Evolutionary conservation across 176 grass and related monocot genomes (phyloP), one percentile per base, ranked within the genome.

Genomic region (Avena eriantha): DNA sequence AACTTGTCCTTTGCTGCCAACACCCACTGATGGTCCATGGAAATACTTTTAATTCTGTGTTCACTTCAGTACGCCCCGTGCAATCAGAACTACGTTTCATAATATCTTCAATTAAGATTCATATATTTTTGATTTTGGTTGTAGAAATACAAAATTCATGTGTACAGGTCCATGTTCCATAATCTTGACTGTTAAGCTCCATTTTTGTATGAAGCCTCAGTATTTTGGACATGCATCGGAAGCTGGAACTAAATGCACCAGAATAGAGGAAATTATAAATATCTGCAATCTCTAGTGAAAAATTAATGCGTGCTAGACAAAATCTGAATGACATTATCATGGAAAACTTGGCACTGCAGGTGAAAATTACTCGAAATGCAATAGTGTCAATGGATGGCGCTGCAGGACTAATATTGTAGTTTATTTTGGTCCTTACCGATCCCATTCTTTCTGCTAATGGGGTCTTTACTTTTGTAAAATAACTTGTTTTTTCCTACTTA

Each of bases 401-500:
- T 64, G 39, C 39, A 29, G 57, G 36, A 16, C 58, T 17, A 51
- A 31, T 31, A 23, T 80, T 80, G 59, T 26, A 26, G 22, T 80
- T 47, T 29, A 80, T 19, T 57, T 80, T 63, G 22, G 77, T 47
- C 57, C 57, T 80, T 47, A 63, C 36, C 17, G 14, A 60, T 63
- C 15, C 55, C 39, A 23, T 63, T 47, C 0, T 18, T 23, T 80
- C 41, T 18, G n/a, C n/a, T 47, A 16, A 63, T 61, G 22, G 59
- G 26, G 39, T 36, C 75, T 9, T 33, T 56, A 56, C 17, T 55
- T 18, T 55, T 17, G 51, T 18, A 55, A 49, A 55, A 18, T 55
- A 55, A 79, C 19, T 14, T 43, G 77, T 79, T 59, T 79, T 58
- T 60, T 12, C 54, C n/a, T 79, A 79, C 36, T 46, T 26, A 79